Evolutionary conservation across 2,329 filamentous ascomycete species (phyloP), one percentile per base, ranked within the genome.

Genomic region (Sphaerulina vaccinii): DNA sequence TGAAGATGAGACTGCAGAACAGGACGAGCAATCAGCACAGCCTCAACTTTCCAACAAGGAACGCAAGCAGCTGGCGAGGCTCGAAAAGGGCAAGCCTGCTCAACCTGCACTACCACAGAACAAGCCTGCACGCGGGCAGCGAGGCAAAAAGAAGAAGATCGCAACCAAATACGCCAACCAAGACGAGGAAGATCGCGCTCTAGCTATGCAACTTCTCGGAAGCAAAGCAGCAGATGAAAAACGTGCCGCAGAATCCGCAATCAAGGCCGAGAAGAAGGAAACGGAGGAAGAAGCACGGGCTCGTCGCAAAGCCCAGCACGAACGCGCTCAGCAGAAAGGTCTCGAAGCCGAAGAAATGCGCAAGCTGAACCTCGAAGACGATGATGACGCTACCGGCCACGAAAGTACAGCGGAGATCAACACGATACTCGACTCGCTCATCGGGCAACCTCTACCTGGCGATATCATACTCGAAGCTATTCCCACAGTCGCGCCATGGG

Each of bases 151-250:
- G 37, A 96, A 95, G 75, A 95, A 93, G 70, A 84, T 89, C 1
- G 89, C 89, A 3, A 76, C 82, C 52, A 96, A 96, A 69, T 99
- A 99, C 73, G 92, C 87, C 39, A 77, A 95, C 62, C 93, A 97
- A 76, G 92, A 97, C 62, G 90, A 96, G 49, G 92, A 96, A 70
- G 93, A 99, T 65, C 88, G 90, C 10, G 82, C 81, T 5, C 81
- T 91, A 0, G 90, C 90, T 24, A 87, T 96, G 71, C 80, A 84
- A 19, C 79, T 97, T n/a, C 83, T 96, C n/a, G 93, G 93, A 33
- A 85, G 88, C 1, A 75, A 79, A 53, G 79, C 80, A 0, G 85
- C 85, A 1, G 80, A 81, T 32, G 79, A 87, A 61, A 84, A 84
- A 56, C 82, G 81, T 11, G 82, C 86, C 61, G 86, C 84, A 2